Conservation (phyloP, 495 filamentous ascomycete genomes). For the Neurospora sp. region DNA sequence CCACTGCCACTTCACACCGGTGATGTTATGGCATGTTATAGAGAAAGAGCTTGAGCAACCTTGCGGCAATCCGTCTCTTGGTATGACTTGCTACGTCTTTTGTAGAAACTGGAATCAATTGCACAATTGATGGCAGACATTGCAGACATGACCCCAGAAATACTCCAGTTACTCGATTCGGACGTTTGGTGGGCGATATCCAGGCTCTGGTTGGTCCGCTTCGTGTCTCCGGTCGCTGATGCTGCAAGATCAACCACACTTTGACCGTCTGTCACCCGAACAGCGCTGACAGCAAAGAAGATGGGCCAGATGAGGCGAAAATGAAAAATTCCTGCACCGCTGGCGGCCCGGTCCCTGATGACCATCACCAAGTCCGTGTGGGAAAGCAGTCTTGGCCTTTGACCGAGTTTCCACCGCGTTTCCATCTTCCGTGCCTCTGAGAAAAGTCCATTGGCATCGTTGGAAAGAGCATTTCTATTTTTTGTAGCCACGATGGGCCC, state of each 20-base stretch:
- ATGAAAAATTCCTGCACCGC: not conserved
- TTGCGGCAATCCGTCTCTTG: not conserved
- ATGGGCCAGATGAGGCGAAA: not conserved
- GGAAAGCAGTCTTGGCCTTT: not conserved
- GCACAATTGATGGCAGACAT: not conserved
- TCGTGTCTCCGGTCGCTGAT: not conserved
- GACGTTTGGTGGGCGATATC: not conserved
- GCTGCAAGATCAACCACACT: not conserved
- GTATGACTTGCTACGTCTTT: not conserved
- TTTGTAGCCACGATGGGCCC: not conserved
- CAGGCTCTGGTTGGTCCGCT: not conserved
- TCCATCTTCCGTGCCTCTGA: not conserved
- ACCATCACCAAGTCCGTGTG: not conserved
- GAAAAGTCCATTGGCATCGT: not conserved
- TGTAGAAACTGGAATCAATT: not conserved
- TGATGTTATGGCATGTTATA: conserved; percentile 28
- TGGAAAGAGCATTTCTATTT: not conserved
- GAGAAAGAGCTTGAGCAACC: not conserved
- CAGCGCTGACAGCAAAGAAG: not conserved
- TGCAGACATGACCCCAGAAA: not conserved
- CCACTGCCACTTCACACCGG: conserved; percentile 6
- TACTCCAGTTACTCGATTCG: not conserved
- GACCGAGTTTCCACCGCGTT: not conserved
- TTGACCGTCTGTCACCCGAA: not conserved
- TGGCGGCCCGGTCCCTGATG: conserved; percentile 2